Percentiles rank a stretch among this genome's conserved stretches.
Conservation (phyloP, 345 rosid genomes). For the Moricandia moricandioides region DNA sequence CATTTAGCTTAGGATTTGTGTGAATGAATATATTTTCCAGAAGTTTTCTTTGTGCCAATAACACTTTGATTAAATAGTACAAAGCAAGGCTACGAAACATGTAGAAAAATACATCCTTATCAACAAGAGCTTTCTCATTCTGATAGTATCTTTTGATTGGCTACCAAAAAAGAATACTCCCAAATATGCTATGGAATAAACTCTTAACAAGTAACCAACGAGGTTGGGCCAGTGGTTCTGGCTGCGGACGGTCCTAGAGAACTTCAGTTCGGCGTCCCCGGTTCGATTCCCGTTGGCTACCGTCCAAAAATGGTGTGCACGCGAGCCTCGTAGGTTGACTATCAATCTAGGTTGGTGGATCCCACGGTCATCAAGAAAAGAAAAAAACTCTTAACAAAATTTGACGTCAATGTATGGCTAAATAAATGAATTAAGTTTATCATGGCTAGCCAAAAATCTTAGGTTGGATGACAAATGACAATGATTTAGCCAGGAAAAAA, state of each 20-base stretch:
- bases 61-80: not conserved
- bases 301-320: no score
- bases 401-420: not conserved
- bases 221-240: no score
- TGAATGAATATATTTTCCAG: not conserved
- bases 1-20: not conserved
- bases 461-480: not conserved
- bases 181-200: not conserved
- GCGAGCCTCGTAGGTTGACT: no score
- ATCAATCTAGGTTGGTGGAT: no score
- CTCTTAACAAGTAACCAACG: not conserved
- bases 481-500: not conserved
- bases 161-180: not conserved
- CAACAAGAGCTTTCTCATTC: not conserved
- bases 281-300: no score
- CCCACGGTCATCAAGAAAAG: no score
- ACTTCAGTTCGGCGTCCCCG: no score
- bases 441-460: not conserved
- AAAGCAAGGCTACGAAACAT: not conserved
- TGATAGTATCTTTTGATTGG: not conserved
- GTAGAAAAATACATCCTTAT: not conserved
- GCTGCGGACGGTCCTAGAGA: no score
- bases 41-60: not conserved
- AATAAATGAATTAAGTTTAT: not conserved
- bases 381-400: not conserved